Percentiles rank a stretch among this genome's conserved stretches.
Conservation (phyloP, 768 basidiomycete species). For the Hemileccinum rubropunctum region DNA sequence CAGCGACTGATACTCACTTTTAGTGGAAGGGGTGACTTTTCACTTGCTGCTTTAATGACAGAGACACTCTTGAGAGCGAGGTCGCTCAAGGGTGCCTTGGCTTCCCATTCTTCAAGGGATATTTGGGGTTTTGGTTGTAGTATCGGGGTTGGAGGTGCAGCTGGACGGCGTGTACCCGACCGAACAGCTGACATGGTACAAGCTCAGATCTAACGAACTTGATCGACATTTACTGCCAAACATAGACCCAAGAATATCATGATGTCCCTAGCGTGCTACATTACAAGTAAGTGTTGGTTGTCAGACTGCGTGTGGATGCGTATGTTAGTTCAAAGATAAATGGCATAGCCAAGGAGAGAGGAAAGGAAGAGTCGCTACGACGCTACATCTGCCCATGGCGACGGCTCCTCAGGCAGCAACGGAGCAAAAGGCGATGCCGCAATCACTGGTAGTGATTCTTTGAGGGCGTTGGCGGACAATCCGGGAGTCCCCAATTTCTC, state of each 20-base stretch:
- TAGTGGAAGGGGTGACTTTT: conserved; percentile 60
- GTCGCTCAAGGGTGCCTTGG: conserved; percentile 73
- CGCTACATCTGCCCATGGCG: conserved; percentile 28
- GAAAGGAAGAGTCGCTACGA: conserved; percentile 1
- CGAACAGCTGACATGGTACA: conserved; percentile 23
- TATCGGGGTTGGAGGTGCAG: conserved; percentile 22
- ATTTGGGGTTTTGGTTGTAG: conserved; percentile 45
- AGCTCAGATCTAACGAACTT: too few relatives aligned
- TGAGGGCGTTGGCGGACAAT: conserved; percentile 1
- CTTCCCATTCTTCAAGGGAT: conserved; percentile 90
- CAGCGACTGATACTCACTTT: conserved; percentile 52
- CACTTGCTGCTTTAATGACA: conserved; percentile 58
- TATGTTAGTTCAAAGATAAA: conserved; percentile 7
- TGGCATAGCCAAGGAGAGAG: neutral
- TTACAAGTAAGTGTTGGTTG: conserved; percentile 1
- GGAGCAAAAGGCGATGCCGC: conserved; percentile 11
- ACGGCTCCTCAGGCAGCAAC: conserved; percentile 27
- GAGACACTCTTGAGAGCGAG: conserved; percentile 64
- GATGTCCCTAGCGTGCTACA: conserved; percentile 9
- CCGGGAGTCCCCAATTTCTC: conserved; percentile 3
- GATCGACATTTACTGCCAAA: conserved; percentile 1
- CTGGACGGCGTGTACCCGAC: conserved; percentile 25
- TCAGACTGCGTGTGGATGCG: neutral
- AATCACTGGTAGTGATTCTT: conserved; percentile 9
- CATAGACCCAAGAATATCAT: too few relatives aligned